A percentile compares a stretch with the other conserved stretches of the same genome.
Conservation (phyloP, 768 basidiomycete species). For the Trametes coccinea region DNA sequence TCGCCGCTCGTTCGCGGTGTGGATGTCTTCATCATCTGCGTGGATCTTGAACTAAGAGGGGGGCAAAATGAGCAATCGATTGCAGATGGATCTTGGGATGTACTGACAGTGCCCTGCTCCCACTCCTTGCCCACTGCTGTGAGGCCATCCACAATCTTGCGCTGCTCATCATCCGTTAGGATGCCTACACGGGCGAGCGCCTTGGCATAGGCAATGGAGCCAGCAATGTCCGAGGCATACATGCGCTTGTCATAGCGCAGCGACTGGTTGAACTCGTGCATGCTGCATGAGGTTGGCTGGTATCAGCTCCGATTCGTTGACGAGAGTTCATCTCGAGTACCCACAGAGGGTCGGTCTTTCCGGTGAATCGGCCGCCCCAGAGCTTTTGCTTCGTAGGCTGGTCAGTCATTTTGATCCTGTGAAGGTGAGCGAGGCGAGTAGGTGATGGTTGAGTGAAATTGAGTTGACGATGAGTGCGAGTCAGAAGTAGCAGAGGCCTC, state of each 20-base stretch:
- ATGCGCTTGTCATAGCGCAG: slow-evolving; percentile 93
- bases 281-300: slow-evolving; percentile 31
- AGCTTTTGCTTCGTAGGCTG: slow-evolving; percentile 33
- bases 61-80: background rate
- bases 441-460: too few species aligned
- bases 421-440: background rate
- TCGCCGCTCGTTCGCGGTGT: slow-evolving; percentile 96
- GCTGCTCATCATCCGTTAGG: slow-evolving; percentile 73
- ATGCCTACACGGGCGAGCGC: slow-evolving; percentile 81
- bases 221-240: slow-evolving; percentile 87
- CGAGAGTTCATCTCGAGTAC: slow-evolving; percentile 26
- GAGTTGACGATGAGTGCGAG: background rate
- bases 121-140: slow-evolving; percentile 80
- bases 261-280: slow-evolving; percentile 98
- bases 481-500: background rate
- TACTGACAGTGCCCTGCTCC: slow-evolving; percentile 65
- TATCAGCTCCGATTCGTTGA: slow-evolving; percentile 23
- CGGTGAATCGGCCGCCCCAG: slow-evolving; percentile 64
- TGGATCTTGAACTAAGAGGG: slow-evolving; percentile 64
- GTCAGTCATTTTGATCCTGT: slow-evolving; percentile 22
- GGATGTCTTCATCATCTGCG: slow-evolving; percentile 97
- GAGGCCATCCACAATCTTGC: slow-evolving; percentile 73
- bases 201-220: slow-evolving; percentile 96
- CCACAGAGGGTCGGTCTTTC: slow-evolving; percentile 85
- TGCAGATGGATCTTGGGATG: background rate